Evolutionary conservation across 805 yeast species (phyloP).

Genomic region (Yamadazyma scolyti): DNA sequence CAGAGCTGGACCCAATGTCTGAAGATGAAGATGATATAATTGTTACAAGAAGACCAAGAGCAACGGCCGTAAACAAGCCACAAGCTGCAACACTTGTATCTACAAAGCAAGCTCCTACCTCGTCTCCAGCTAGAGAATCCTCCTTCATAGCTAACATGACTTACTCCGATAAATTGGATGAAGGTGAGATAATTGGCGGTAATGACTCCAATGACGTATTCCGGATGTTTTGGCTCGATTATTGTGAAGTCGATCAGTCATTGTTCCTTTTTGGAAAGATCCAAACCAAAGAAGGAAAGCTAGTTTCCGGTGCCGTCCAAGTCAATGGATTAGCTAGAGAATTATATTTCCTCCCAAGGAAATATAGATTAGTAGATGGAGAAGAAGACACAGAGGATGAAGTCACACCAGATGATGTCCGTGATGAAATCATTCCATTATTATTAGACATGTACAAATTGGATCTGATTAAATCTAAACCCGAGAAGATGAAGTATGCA

Average conservation of each 20-base stretch:
- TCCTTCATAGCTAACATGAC: conserved; percentile 7
- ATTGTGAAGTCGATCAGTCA: conserved; percentile 67
- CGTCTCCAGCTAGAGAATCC: conserved; percentile 18
- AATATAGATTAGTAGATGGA: conserved; percentile 37
- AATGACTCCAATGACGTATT: conserved; percentile 41
- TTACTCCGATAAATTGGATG: conserved; percentile 33
- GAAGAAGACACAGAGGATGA: conserved; percentile 33
- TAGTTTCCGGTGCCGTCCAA: conserved; percentile 75
- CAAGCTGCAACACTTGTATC: conserved; percentile 37
- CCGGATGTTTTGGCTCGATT: conserved; percentile 88
- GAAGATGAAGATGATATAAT: conserved; percentile 59
- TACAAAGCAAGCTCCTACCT: conserved; percentile 23
- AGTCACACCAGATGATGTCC: conserved; percentile 60
- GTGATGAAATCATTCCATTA: conserved; percentile 70
- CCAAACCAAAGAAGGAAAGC: conserved; percentile 50
- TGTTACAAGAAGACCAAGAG: conserved; percentile 49
- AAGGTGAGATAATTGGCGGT: conserved; percentile 15
- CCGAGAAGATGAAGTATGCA: conserved; percentile 76
- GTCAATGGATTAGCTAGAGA: conserved; percentile 67
- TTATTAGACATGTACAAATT: conserved; percentile 62
- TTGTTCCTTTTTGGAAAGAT: conserved; percentile 81
- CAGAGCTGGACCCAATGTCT: not conserved
- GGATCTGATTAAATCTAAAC: conserved; percentile 61
- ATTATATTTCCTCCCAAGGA: conserved; percentile 73
- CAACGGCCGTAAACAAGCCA: conserved; percentile 32